Evolutionary conservation across 768 basidiomycete genomes (phyloP).

Genomic region (Rhodosporidiobolus sp.): DNA sequence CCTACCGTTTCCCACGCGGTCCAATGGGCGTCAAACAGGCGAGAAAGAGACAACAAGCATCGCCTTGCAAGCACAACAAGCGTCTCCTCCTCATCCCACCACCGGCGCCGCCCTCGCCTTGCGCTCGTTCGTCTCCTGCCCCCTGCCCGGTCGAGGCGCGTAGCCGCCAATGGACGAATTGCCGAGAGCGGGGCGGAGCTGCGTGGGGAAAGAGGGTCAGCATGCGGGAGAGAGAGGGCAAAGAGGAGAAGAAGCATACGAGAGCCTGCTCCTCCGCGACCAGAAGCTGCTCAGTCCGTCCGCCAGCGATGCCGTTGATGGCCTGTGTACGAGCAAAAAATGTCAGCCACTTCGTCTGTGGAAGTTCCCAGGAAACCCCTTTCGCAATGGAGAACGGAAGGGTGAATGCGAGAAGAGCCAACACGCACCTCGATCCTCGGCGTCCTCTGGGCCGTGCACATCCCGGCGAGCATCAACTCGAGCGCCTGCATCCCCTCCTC

Average conservation of each 20-base stretch:
- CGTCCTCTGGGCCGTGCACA: background rate
- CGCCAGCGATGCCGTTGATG: background rate
- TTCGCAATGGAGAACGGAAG: background rate
- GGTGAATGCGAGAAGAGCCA: background rate
- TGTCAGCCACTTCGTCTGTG: too few relatives aligned
- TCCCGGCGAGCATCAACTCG: slow-evolving; percentile 11
- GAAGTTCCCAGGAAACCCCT: too few relatives aligned
- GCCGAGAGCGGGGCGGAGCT: too few relatives aligned
- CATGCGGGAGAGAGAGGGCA: background rate
- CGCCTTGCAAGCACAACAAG: too few relatives aligned
- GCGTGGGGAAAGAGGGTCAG: background rate
- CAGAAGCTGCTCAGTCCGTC: background rate
- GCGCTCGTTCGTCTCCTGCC: too few relatives aligned
- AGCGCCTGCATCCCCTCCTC: slow-evolving; percentile 24
- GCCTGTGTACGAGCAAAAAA: slow-evolving; percentile 18
- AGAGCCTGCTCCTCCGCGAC: slow-evolving; percentile 18
- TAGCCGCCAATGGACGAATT: too few relatives aligned
- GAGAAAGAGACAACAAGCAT: too few relatives aligned
- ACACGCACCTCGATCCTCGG: slow-evolving; percentile 12
- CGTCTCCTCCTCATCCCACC: too few relatives aligned
- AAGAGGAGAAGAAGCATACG: background rate
- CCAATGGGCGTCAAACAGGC: too few relatives aligned
- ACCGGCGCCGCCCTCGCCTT: too few relatives aligned
- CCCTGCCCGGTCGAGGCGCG: too few relatives aligned
- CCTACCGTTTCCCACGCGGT: too few relatives aligned